Evolutionary conservation across 176 grass and related monocot species (phyloP), one percentile per base, ranked within the genome.

Genomic region (Musa schizocarpa): DNA sequence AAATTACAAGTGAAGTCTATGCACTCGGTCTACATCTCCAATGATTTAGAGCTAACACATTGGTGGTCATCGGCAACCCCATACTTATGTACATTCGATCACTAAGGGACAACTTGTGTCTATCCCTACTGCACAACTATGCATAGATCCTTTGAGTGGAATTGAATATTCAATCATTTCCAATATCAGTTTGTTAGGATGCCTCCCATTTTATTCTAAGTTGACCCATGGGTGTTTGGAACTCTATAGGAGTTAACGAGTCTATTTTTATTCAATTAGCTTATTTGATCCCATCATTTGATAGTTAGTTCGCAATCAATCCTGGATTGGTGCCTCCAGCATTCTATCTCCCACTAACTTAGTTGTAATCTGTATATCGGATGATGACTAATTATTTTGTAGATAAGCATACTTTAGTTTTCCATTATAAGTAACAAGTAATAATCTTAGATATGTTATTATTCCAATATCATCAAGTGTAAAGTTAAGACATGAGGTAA

Each of bases 1-100:
- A 77, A 74, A 70, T 27, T 63, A 65, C 68, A 79, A 69, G 74
- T 72, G 89, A 87, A 74, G 52, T 75, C 54, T 83, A 86, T 63
- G 78, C 89, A 13, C 89, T 84, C 80, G 81, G 86, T 75, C 89
- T 86, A 51, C 89, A 92, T 86, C 89, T 92, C 48, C 83, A 86
- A 74, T 74, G 85, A n/a, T 82, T 77, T 62, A 62, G 68, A 68
- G 68, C 83, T 63, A 75, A 53, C 12, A 22, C 73, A 58, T 53
- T 75, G 3, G 26, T 67, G 23, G 12, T 55, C 24, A 53, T 72
- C 57, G 63, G 54, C 84, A 84, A 52, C 72, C 59, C 74, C 66
- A 52, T 71, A 54, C 63, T 56, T 68, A 70, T 53, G 63, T 78
- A 24, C 79, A 58, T 54, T 68, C 17, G n/a, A 74, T 48, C 16